Base-by-base conservation (phyloP, 192 early-diverging fungal species). In the Phlyctochytrium bullatum region DNA sequence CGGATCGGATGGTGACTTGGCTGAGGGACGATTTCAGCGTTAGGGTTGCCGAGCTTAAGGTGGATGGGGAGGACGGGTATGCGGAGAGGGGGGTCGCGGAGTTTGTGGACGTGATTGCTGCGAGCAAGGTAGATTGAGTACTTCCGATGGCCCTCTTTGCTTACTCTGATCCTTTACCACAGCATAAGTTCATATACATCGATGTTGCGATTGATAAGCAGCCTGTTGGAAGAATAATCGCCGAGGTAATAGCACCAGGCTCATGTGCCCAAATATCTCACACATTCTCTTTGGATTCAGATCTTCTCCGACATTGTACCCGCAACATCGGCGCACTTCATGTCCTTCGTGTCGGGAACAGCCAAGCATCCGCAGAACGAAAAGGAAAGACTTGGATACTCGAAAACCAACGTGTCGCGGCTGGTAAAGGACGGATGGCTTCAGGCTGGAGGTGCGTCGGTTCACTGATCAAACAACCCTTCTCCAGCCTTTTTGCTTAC, bases 351-450 rank as follows among this genome's bases (percentile, higher is more conserved):
- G n/a, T 52, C 25, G 20, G 68, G 64, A 29, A 66, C 64, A 31
- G 35, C 40, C 10, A 16, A 32, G 1, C 14, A 63, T 33, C 61
- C 59, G 14, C 0, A 1, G 50, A 40, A n/a, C 6, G 3, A 20
- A 27, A 57, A 17, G 6, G 54, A 52, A 24, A 28, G 29, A n/a
- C 30, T 61, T 3, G 35, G 35, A 30, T 79, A 75, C 51, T 34
- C 54, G 33, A 59, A 52, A 2, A 53, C 27, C 12, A 3, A 23
- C 23, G 53, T 79, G 16, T 67, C 50, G n/a, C 10, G 78, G 27
- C 36, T 75, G 24, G 65, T 82, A n/a, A 67, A 74, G 34, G 65
- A 76, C 40, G 80, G 76, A 2, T 82, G 76, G 80, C 60, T 78
- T 36, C 76, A 82, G 60, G 72, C 67, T 62, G 79, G 79, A 68